Conservation (phyloP, 2,329 filamentous ascomycete species). For the Colletotrichum gigasporum region DNA sequence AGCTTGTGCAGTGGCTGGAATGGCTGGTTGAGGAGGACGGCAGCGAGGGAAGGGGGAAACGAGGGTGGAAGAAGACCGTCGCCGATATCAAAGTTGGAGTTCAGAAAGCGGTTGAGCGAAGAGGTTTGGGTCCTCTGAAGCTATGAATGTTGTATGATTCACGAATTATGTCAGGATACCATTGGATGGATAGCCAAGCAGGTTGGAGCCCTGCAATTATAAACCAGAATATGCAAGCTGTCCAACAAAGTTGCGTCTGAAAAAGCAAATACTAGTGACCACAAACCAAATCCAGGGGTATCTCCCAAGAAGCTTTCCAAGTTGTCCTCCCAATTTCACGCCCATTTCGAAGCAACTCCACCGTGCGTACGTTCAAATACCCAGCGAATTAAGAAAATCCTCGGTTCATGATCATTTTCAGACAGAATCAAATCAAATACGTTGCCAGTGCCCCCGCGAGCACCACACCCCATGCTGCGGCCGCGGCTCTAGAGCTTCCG, state of each 20-base stretch:
- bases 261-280: not conserved
- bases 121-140: conserved; percentile 66
- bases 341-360: no score
- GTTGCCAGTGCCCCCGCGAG: not conserved
- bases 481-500: not conserved
- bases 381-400: no score
- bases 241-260: not conserved
- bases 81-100: conserved; percentile 57
- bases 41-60: conserved; percentile 45
- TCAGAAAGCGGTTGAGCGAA: conserved; percentile 62
- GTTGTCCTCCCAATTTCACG: not conserved
- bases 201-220: no score
- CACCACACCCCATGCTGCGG: conserved; percentile 2
- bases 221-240: no score
- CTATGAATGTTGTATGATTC: conserved; percentile 41
- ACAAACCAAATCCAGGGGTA: conserved; percentile 1
- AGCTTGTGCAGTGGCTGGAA: conserved; percentile 74
- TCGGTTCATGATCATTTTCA: no score
- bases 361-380: no score
- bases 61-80: conserved; percentile 57
- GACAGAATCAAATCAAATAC: no score
- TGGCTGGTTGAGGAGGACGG: conserved; percentile 62
- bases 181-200: no score
- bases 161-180: conserved; percentile 23
- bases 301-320: not conserved